phyloP scores from a whole-genome alignment of 805 yeast genomes.

The Barnettozyma pratensis region DNA sequence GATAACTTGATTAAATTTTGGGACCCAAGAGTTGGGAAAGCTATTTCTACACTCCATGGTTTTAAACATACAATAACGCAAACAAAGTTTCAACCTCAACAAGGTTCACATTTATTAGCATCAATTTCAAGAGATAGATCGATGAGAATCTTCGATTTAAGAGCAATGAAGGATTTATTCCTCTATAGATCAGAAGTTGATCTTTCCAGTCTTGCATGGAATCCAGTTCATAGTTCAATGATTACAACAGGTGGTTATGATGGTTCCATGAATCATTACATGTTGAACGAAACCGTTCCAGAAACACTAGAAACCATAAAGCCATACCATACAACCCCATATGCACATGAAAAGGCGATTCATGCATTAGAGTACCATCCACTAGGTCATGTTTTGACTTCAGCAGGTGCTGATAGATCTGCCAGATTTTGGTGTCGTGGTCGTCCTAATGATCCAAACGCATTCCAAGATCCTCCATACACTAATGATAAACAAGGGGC shows the following conservation, averaged over 20 bases:
- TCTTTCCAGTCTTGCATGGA: constrained; percentile 84
- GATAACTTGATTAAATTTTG: constrained; percentile 90
- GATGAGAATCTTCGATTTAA: constrained; percentile 78
- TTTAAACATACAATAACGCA: constrained; percentile 92
- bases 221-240: constrained; percentile 77
- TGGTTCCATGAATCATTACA: constrained; percentile 78
- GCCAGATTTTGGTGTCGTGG: constrained; percentile 94
- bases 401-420: constrained; percentile 92
- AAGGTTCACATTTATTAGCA: constrained; percentile 68
- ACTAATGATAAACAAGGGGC: constrained; percentile 57
- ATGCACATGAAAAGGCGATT: constrained; percentile 91
- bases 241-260: constrained; percentile 84
- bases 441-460: constrained; percentile 81
- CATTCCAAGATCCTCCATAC: constrained; percentile 77
- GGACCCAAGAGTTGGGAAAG: constrained; percentile 85
- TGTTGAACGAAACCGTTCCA: constrained; percentile 41
- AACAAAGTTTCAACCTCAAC: constrained; percentile 74
- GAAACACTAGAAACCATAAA: constrained; percentile 34
- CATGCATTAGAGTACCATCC: constrained; percentile 92
- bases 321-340: constrained; percentile 65
- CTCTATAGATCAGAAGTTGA: constrained; percentile 81
- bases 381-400: constrained; percentile 81
- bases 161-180: constrained; percentile 74
- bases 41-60: constrained; percentile 79
- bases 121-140: constrained; percentile 88